Conservation (phyloP, 345 rosid genomes). For the Nephelium lappaceum region DNA sequence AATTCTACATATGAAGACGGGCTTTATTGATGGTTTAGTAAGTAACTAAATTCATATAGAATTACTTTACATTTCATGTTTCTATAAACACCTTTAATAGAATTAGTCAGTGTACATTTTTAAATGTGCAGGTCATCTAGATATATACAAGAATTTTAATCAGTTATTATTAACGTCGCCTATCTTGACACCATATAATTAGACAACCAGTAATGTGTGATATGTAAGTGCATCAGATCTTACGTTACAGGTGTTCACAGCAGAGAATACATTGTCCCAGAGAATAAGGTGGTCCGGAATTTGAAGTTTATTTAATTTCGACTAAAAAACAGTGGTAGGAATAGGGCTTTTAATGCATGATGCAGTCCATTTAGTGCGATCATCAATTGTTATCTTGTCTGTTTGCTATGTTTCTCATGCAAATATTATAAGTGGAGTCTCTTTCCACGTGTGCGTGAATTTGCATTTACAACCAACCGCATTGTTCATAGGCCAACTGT, state of each 20-base stretch:
- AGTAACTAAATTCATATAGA: too few species aligned
- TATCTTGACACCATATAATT: not conserved
- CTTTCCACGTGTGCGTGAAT: slow-evolving; percentile 39
- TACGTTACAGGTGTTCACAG: not conserved
- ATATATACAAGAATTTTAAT: too few species aligned
- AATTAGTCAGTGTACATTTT: too few species aligned
- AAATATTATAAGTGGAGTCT: slow-evolving; percentile 9
- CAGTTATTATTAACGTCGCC: too few species aligned
- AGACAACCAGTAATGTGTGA: not conserved
- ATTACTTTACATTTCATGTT: too few species aligned
- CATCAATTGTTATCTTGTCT: slow-evolving; percentile 16
- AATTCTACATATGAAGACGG: too few species aligned
- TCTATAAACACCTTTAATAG: too few species aligned
- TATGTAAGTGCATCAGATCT: too few species aligned
- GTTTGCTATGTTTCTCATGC: not conserved
- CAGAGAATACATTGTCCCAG: slow-evolving; percentile 1
- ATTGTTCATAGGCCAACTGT: slow-evolving; percentile 18
- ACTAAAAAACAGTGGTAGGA: slow-evolving; percentile 16
- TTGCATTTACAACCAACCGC: slow-evolving; percentile 34
- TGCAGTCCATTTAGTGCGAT: slow-evolving; percentile 27
- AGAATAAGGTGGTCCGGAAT: not conserved
- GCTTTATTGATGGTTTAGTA: too few species aligned
- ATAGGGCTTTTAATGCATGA: slow-evolving; percentile 21
- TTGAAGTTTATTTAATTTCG: not conserved
- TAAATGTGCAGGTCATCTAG: too few species aligned